phyloP scores from a whole-genome alignment of 495 filamentous ascomycete genomes.

The Daldinia childiae region DNA sequence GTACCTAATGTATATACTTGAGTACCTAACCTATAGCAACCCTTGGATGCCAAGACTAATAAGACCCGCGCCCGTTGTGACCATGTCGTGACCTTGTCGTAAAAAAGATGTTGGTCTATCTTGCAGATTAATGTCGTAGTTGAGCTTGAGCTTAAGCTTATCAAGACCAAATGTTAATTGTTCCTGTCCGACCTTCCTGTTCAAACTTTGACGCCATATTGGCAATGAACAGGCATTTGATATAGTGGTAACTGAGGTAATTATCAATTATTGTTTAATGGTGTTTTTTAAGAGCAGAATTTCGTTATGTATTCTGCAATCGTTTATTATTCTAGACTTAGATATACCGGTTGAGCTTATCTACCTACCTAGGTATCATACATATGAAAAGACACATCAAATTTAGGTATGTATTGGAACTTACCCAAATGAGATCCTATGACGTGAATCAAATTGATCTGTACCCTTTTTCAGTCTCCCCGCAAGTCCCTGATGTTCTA shows the following conservation, averaged over 20 bases:
- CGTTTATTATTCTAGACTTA: not conserved
- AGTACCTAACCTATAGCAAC: not conserved
- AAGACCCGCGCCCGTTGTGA: not conserved
- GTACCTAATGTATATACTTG: not conserved
- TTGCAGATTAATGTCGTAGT: constrained; percentile 20
- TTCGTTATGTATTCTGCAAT: too few relatives aligned
- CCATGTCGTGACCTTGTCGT: constrained; percentile 1
- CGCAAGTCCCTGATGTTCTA: constrained; percentile 10
- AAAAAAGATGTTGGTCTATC: constrained; percentile 8
- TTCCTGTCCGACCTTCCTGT: constrained; percentile 13
- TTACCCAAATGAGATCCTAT: constrained; percentile 1
- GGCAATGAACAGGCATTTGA: too few relatives aligned
- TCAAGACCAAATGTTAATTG: constrained; percentile 6
- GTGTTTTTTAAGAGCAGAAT: not conserved
- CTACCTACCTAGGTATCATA: not conserved
- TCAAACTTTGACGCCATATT: not conserved
- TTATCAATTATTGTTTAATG: not conserved
- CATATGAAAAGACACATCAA: too few relatives aligned
- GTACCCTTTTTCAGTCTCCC: not conserved
- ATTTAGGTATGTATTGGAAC: constrained; percentile 1
- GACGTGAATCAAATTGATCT: constrained; percentile 8
- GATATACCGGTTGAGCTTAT: constrained; percentile 4
- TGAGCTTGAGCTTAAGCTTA: constrained; percentile 25
- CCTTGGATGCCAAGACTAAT: constrained; percentile 25
- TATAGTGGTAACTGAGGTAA: too few relatives aligned